These are phyloP conservation scores for Hyparrhenia diplandra DNA, from an alignment of 176 grass and related monocot genomes.

Conservation along the genomic window DNA sequence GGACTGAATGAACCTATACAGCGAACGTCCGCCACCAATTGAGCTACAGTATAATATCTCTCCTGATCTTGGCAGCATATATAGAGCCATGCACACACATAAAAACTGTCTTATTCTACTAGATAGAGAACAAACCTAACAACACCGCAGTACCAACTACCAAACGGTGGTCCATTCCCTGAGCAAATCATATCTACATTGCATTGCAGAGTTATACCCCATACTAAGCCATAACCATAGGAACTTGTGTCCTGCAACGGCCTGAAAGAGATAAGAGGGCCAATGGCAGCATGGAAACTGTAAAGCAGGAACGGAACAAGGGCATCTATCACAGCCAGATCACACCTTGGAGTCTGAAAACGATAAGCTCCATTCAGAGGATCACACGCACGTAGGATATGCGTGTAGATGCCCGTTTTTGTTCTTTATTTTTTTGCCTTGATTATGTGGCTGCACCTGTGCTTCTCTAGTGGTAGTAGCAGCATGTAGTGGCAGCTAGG, in stretches of 20 bases:
- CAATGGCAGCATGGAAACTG: neutral
- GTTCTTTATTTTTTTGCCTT: neutral
- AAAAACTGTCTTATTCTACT: neutral
- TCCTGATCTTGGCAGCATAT: neutral
- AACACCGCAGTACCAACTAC: neutral
- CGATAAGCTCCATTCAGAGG: neutral
- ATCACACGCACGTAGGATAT: conserved; percentile 15
- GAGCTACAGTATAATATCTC: neutral
- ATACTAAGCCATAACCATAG: neutral
- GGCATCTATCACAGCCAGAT: conserved; percentile 3
- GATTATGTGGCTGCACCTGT: neutral
- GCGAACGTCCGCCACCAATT: neutral
- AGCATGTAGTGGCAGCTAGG: neutral
- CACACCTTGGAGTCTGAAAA: conserved; percentile 24
- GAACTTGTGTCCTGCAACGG: conserved; percentile 23
- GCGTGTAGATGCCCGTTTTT: neutral
- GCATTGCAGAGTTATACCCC: neutral
- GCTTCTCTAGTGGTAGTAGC: neutral
- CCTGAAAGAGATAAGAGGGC: conserved; percentile 22
- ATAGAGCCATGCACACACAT: neutral
- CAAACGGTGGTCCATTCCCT: neutral
- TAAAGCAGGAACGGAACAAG: neutral
- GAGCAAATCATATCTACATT: neutral
- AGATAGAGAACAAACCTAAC: neutral
- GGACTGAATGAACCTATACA: no score